Evolutionary conservation across 768 basidiomycete species (phyloP), one percentile per base, ranked within the genome.

Genomic region (Austroboletus festivus): DNA sequence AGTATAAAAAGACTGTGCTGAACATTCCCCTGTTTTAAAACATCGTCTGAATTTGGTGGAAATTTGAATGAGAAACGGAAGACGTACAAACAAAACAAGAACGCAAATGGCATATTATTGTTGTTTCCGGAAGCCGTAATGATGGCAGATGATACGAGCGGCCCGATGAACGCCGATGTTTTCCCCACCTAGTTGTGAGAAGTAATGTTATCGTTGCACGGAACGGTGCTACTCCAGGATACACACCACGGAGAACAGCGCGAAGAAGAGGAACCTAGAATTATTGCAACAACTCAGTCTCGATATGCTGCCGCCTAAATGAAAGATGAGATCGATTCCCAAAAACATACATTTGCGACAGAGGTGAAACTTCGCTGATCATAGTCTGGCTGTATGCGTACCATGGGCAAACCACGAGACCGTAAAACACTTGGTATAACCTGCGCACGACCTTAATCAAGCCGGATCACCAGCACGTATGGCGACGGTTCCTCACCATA

Each of bases 311-410:
- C 19, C 35, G 15, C n/a, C 4, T 18, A 6, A 18, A 11, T 11
- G 18, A 37, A 13, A 37, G 18, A 6, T 16, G 18, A 18, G 11
- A 37, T n/a, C 4, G 16, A n/a, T 8, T 6, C 31, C 7, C 11
- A 5, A 28, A 28, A 15, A 7, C 71, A 31, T 62, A 82, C 85
- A 85, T 87, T 68, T 86, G 86, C 28, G 82, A 79, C 45, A 81
- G 65, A 33, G 82, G 84, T 34, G 81, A 85, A 22, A 89, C 85
- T 55, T 89, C 85, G 62, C 80, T 84, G 50, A 89, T 89, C 87
- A 89, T 85, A 1, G 85, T 88, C 63, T 87, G 84, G 60, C 85
- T 86, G 59, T 87, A 86, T 38, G 86, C 85, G 60, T 86, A 88
- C 85, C 85, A 87, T 3, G 85, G 85, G 55, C 85, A 86, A 4